phyloP scores from a whole-genome alignment of 2,329 filamentous ascomycete species.

The Coniochaeta sp. region DNA sequence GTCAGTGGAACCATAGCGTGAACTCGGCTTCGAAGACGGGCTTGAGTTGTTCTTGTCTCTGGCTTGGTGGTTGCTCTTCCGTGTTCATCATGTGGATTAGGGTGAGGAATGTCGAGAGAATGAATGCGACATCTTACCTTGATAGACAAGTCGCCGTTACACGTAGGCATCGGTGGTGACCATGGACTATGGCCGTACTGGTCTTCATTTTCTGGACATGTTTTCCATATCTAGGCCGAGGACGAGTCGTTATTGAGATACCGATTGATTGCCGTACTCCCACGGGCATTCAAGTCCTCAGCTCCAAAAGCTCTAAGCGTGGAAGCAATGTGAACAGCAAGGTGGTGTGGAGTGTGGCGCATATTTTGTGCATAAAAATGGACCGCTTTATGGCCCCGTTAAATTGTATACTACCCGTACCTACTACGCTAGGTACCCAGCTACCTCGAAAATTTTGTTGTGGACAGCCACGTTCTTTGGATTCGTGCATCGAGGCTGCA shows the following conservation, averaged over 20 bases:
- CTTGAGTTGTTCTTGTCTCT: constrained; percentile 23
- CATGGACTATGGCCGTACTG: not conserved
- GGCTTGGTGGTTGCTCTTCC: constrained; percentile 15
- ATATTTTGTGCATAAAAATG: not conserved
- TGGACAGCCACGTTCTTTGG: not conserved
- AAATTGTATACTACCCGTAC: no score
- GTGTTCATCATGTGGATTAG: constrained; percentile 31
- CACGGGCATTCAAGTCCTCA: not conserved
- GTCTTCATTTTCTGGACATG: not conserved
- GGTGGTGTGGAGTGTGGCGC: not conserved
- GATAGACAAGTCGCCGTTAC: not conserved
- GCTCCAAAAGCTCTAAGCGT: not conserved
- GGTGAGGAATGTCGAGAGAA: not conserved
- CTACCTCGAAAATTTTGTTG: not conserved
- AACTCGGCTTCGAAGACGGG: constrained; percentile 40
- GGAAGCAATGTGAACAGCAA: no score
- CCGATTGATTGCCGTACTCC: not conserved
- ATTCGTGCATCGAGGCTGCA: not conserved
- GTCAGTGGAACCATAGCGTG: constrained; percentile 38
- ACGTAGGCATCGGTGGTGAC: not conserved
- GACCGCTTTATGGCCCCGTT: no score
- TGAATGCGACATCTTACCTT: not conserved
- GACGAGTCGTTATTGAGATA: not conserved
- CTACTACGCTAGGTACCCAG: no score
- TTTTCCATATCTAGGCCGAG: not conserved